Conservation (phyloP, 306 rosid genomes). For the Quercus variabilis region DNA sequence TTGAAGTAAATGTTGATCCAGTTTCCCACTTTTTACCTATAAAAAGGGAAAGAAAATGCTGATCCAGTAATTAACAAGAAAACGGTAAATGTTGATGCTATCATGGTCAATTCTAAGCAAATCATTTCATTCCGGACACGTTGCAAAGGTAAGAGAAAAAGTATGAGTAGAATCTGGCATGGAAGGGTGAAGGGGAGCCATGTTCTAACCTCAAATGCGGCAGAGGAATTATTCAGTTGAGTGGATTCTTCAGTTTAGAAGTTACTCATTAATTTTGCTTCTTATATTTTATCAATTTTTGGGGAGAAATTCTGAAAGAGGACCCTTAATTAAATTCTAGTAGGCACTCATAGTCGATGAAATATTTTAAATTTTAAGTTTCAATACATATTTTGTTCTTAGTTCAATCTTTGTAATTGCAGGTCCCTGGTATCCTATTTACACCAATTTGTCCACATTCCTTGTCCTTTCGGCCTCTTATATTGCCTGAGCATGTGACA, state of each 20-base stretch:
- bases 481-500: slow-evolving; percentile 86
- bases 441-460: slow-evolving; percentile 97
- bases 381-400: background rate
- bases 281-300: background rate
- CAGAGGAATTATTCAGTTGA: background rate
- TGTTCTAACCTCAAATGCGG: background rate
- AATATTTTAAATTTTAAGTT: background rate
- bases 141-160: background rate
- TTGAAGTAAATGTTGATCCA: background rate
- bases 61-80: too few relatives aligned
- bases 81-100: background rate
- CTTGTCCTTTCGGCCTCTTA: slow-evolving; percentile 82
- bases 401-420: slow-evolving; percentile 23
- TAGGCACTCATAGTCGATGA: background rate
- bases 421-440: slow-evolving; percentile 96
- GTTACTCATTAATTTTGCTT: background rate
- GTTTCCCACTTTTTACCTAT: too few relatives aligned
- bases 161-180: background rate
- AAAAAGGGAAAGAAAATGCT: too few relatives aligned
- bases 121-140: background rate
- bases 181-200: background rate
- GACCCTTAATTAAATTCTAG: background rate
- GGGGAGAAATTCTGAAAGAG: background rate
- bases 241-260: background rate
- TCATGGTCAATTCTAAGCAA: background rate